Evolutionary conservation across 176 grass and related monocot species (phyloP).

Genomic region (Zoysia pacifica): DNA sequence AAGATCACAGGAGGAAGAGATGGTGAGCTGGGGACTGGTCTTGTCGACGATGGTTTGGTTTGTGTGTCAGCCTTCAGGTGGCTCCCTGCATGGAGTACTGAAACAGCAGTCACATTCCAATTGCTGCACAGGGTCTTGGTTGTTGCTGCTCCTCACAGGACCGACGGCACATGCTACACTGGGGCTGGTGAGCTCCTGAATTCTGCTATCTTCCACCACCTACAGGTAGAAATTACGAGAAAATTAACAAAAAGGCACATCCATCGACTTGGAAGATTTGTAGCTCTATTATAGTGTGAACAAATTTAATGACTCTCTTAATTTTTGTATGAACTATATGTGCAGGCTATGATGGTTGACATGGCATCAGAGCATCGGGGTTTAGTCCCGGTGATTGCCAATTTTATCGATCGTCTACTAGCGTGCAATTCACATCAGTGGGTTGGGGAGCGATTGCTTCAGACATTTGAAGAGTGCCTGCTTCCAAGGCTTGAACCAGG

Average conservation of each 20-base stretch:
- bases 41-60: conserved; percentile 74
- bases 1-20: conserved; percentile 33
- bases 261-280: conserved; percentile 7
- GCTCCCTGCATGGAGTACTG: conserved; percentile 81
- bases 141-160: conserved; percentile 57
- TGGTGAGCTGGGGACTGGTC: conserved; percentile 3
- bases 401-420: conserved; percentile 66
- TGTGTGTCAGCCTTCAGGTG: conserved; percentile 73
- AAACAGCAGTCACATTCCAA: conserved; percentile 75
- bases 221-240: conserved; percentile 69
- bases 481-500: conserved; percentile 76
- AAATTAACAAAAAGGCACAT: conserved; percentile 27
- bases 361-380: conserved; percentile 60
- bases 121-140: conserved; percentile 64
- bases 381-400: conserved; percentile 75
- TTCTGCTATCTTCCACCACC: conserved; percentile 73
- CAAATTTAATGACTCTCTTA: not conserved
- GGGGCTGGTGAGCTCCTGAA: conserved; percentile 60
- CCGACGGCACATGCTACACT: conserved; percentile 31
- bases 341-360: conserved; percentile 77
- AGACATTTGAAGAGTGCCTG: conserved; percentile 65
- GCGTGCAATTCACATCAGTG: conserved; percentile 61
- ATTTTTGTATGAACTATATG: conserved; percentile 3
- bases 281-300: not conserved
- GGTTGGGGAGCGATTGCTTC: conserved; percentile 63